These are phyloP conservation scores for Myxozyma monticola DNA, from an alignment of 805 yeast genomes.

Conservation along the genomic window DNA sequence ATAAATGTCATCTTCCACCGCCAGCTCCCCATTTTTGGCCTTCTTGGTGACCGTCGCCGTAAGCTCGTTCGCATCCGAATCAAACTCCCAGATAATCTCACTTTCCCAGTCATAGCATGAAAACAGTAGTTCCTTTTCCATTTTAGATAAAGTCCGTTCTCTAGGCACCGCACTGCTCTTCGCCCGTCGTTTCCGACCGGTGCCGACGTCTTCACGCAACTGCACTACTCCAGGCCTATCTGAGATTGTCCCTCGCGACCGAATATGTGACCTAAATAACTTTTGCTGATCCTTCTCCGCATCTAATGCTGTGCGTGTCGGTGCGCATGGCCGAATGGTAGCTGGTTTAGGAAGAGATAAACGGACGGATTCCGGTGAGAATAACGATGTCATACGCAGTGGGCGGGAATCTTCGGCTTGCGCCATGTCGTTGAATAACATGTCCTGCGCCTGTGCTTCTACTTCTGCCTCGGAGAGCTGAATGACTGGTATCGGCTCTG, in stretches of 20 bases:
- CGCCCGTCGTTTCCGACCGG: constrained; percentile 1
- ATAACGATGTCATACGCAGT: constrained; percentile 41
- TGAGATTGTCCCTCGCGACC: constrained; percentile 10
- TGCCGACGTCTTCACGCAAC: neutral
- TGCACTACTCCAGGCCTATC: constrained; percentile 24
- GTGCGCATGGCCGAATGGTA: constrained; percentile 41
- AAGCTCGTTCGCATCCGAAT: constrained; percentile 9
- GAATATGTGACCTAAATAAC: constrained; percentile 18
- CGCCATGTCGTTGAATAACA: constrained; percentile 17
- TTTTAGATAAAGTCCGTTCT: constrained; percentile 6
- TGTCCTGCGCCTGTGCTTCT: constrained; percentile 5
- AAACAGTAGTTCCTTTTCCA: constrained; percentile 25
- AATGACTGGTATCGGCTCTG: neutral
- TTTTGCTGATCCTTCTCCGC: constrained; percentile 61
- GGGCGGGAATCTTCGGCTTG: no score
- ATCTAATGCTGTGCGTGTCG: constrained; percentile 61
- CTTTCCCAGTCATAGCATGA: constrained; percentile 32
- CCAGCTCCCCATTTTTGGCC: constrained; percentile 7
- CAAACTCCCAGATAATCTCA: constrained; percentile 25
- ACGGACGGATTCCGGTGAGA: constrained; percentile 60
- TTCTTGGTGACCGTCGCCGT: neutral
- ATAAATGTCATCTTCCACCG: constrained; percentile 17
- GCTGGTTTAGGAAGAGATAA: constrained; percentile 55
- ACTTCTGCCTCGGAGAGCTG: constrained; percentile 5
- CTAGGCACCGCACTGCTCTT: neutral